Percentiles rank a stretch among this genome's conserved stretches.
Conservation (phyloP, 176 grass and related monocot species). For the Oryza coarctata region DNA sequence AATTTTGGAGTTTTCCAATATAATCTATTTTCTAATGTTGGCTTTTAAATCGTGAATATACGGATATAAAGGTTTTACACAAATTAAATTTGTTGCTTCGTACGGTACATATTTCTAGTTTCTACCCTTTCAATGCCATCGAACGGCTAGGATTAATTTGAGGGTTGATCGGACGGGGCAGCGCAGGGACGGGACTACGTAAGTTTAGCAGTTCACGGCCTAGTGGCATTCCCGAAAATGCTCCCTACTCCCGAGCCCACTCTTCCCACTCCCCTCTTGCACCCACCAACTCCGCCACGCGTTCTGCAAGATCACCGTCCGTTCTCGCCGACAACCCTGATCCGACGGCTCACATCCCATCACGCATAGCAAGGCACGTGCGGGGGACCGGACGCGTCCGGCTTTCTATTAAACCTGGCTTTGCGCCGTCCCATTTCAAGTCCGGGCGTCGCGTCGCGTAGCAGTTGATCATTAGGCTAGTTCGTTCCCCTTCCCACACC, state of each 20-base stretch:
- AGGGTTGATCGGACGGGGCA: too few species aligned
- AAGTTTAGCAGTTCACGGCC: too few species aligned
- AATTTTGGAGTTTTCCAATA: too few species aligned
- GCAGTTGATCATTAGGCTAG: slow-evolving; percentile 17
- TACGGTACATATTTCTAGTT: too few species aligned
- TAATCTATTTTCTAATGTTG: too few species aligned
- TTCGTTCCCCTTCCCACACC: slow-evolving; percentile 6
- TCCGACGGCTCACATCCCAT: background rate
- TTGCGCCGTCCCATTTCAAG: slow-evolving; percentile 19
- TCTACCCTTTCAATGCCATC: too few species aligned
- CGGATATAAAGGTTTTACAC: too few species aligned
- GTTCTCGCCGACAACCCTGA: background rate
- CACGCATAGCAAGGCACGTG: background rate
- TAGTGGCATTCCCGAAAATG: background rate
- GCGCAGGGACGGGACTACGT: too few species aligned
- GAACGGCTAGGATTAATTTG: too few species aligned
- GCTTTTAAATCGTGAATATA: too few species aligned
- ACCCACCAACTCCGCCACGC: background rate
- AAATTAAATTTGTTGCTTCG: too few species aligned
- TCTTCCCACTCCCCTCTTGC: background rate
- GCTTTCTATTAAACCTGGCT: slow-evolving; percentile 29
- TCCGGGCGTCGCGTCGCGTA: slow-evolving; percentile 46
- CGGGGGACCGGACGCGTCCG: slow-evolving; percentile 8
- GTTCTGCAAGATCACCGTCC: background rate
- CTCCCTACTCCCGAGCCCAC: background rate